Evolutionary conservation across 371 early-diverging fungal genomes (phyloP).

Genomic region (Mycotypha africana): DNA sequence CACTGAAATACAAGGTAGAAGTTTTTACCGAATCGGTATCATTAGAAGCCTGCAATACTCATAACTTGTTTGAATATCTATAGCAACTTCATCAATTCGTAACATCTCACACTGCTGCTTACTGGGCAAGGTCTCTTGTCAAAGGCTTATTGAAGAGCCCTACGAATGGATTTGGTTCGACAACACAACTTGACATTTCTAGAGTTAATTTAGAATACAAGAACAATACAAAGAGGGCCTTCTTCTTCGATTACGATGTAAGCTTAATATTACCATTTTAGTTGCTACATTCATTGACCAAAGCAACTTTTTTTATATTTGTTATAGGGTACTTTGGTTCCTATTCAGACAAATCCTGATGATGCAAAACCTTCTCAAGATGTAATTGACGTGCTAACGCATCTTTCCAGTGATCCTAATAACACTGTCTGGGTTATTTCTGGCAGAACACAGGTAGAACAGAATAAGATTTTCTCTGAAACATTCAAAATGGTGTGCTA

Average conservation of each 20-base stretch:
- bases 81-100: slow-evolving; percentile 83
- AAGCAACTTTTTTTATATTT: not conserved
- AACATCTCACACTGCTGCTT: slow-evolving; percentile 79
- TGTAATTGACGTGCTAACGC: slow-evolving; percentile 52
- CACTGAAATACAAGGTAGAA: slow-evolving; percentile 64
- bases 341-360: slow-evolving; percentile 63
- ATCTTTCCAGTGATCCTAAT: slow-evolving; percentile 61
- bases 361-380: slow-evolving; percentile 63
- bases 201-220: slow-evolving; percentile 44
- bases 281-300: no score
- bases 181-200: slow-evolving; percentile 55
- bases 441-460: slow-evolving; percentile 82
- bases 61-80: no score
- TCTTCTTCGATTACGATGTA: slow-evolving; percentile 90
- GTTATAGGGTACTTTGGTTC: slow-evolving; percentile 74
- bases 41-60: no score
- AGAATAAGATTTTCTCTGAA: no score
- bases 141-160: slow-evolving; percentile 41
- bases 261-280: not conserved
- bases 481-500: no score
- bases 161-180: slow-evolving; percentile 45
- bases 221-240: slow-evolving; percentile 52
- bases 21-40: no score
- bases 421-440: slow-evolving; percentile 91
- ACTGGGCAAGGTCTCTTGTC: slow-evolving; percentile 88